A percentile compares a stretch with the other conserved stretches of the same genome.
Conservation (phyloP, 306 rosid genomes). For the Cucurbita ficifolia region DNA sequence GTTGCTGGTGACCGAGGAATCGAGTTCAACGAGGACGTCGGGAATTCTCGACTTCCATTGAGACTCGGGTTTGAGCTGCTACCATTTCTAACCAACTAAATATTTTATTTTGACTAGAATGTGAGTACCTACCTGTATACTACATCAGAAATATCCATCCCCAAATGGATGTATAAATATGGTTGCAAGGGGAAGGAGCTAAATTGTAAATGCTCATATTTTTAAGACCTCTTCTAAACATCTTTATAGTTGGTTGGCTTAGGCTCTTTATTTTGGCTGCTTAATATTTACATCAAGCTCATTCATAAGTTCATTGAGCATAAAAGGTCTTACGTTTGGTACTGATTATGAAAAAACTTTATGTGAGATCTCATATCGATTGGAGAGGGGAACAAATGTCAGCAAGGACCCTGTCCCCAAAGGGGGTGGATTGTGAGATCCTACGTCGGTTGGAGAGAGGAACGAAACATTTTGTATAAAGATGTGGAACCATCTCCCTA, state of each 20-base stretch:
- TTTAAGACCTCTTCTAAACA: not conserved
- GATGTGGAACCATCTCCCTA: no score
- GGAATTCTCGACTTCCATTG: not conserved
- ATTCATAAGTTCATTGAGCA: no score
- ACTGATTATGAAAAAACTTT: no score
- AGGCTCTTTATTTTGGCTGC: not conserved
- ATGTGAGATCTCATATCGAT: no score
- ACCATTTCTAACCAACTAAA: not conserved
- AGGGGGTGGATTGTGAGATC: no score
- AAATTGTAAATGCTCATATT: not conserved
- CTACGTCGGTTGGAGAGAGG: no score
- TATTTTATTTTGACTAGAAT: not conserved
- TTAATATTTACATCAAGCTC: not conserved
- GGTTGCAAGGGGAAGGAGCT: not conserved
- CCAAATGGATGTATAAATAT: conserved; percentile 1
- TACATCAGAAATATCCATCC: conserved; percentile 1
- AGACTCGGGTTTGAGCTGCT: not conserved
- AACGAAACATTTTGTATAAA: no score
- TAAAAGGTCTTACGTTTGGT: no score
- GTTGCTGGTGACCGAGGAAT: not conserved
- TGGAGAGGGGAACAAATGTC: no score
- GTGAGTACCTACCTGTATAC: not conserved
- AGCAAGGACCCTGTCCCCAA: no score
- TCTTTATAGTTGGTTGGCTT: not conserved
- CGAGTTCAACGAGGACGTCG: not conserved